Evolutionary conservation across 176 grass and related monocot species (phyloP).

Genomic region (Urochloa ruziziensis): DNA sequence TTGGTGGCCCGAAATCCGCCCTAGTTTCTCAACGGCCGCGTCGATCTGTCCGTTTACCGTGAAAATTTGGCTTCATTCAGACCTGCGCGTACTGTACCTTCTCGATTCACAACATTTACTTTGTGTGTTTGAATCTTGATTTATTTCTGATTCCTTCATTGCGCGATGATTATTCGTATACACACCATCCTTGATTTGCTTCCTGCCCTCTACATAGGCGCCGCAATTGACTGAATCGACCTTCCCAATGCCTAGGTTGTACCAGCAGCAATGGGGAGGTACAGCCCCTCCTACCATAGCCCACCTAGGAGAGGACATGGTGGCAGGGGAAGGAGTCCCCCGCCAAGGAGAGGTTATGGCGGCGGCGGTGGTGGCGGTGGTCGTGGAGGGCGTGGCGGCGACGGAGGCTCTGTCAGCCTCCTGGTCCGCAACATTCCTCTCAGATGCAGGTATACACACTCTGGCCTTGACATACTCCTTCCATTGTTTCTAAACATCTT

Average conservation of each 20-base stretch:
- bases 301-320: slow-evolving; percentile 59
- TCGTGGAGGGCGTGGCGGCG: background rate
- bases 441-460: slow-evolving; percentile 50
- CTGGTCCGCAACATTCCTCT: slow-evolving; percentile 80
- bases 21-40: background rate
- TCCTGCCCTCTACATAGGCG: background rate
- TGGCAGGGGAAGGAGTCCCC: slow-evolving; percentile 41
- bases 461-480: background rate
- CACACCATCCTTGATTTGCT: background rate
- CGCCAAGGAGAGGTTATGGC: slow-evolving; percentile 5
- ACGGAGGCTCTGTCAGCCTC: slow-evolving; percentile 48
- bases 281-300: slow-evolving; percentile 57
- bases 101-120: background rate
- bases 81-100: background rate
- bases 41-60: background rate
- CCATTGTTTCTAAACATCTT: background rate
- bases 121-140: background rate
- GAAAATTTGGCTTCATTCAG: background rate
- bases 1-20: background rate
- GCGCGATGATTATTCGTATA: background rate
- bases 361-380: background rate
- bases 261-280: slow-evolving; percentile 57
- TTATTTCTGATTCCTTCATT: background rate
- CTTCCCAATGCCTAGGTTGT: background rate
- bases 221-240: background rate